Conservation (phyloP, 208 protist genomes). For the Crithidia fasciculata region DNA sequence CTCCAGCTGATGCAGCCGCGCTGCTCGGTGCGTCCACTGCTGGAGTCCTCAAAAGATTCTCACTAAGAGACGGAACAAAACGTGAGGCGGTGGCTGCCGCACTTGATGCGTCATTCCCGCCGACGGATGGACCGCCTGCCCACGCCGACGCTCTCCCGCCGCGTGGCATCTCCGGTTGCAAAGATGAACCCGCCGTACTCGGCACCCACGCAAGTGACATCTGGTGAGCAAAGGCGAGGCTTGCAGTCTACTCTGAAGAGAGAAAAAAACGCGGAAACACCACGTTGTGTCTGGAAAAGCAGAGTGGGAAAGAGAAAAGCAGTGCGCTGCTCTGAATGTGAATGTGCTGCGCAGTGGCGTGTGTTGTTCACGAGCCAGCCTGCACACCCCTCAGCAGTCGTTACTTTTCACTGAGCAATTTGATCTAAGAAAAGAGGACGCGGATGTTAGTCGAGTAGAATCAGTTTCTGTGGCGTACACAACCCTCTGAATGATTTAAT, state of each 20-base stretch:
- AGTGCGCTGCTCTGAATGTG: too few species aligned
- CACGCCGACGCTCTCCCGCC: not conserved
- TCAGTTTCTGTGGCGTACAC: too few species aligned
- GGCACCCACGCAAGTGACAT: too few species aligned
- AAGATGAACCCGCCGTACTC: not conserved
- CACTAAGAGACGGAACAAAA: not conserved
- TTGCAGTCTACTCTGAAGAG: not conserved
- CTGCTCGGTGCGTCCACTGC: not conserved
- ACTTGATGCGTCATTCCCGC: not conserved
- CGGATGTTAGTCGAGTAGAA: too few species aligned
- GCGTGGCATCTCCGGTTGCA: not conserved
- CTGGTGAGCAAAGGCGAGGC: too few species aligned
- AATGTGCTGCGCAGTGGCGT: too few species aligned
- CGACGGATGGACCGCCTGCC: not conserved
- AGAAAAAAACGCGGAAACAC: not conserved
- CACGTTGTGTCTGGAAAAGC: not conserved
- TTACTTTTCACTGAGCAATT: too few species aligned
- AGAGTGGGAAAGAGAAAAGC: not conserved
- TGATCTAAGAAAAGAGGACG: too few species aligned
- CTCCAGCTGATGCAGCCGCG: not conserved
- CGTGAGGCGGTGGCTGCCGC: not conserved
- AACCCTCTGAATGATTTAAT: too few species aligned
- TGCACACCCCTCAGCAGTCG: too few species aligned
- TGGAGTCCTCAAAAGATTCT: not conserved
- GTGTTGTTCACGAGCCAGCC: too few species aligned